phyloP scores from a whole-genome alignment of 306 rosid species.

The Lathyrus aphaca region DNA sequence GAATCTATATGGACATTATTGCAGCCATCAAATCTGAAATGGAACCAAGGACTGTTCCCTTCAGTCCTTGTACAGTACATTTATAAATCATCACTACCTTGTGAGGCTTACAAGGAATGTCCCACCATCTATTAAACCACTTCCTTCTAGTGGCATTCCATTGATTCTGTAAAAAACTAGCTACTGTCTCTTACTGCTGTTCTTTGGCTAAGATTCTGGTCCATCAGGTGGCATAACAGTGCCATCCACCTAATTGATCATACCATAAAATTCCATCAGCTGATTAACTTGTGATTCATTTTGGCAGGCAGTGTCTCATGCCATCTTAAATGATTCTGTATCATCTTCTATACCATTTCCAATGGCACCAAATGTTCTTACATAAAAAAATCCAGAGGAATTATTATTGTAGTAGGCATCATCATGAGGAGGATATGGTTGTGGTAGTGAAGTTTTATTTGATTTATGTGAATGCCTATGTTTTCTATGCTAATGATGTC shows the following conservation, averaged over 20 bases:
- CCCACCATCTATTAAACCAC: constrained; percentile 95
- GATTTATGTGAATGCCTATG: constrained; percentile 52
- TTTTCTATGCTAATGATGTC: constrained; percentile 57
- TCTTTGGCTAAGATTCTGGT: constrained; percentile 83
- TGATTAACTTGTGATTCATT: constrained; percentile 41
- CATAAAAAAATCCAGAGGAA: constrained; percentile 54
- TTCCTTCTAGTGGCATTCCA: constrained; percentile 69
- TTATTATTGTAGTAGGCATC: constrained; percentile 29
- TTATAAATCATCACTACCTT: constrained; percentile 51
- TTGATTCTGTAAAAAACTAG: constrained; percentile 75
- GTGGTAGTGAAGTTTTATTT: constrained; percentile 47
- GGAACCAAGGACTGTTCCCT: constrained; percentile 78
- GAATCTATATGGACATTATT: constrained; percentile 66
- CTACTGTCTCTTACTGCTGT: constrained; percentile 71
- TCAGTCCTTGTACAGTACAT: constrained; percentile 63
- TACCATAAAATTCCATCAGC: constrained; percentile 22
- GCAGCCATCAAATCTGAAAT: constrained; percentile 85
- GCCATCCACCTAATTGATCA: constrained; percentile 69
- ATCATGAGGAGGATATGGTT: constrained; percentile 47
- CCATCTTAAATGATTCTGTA: constrained; percentile 82
- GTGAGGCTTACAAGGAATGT: constrained; percentile 94
- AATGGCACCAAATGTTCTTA: constrained; percentile 66
- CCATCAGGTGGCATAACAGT: constrained; percentile 87
- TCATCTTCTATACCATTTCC: constrained; percentile 82
- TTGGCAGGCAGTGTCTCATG: constrained; percentile 88